Conservation (phyloP, 805 yeast species). For the Myxozyma melibiosi region DNA sequence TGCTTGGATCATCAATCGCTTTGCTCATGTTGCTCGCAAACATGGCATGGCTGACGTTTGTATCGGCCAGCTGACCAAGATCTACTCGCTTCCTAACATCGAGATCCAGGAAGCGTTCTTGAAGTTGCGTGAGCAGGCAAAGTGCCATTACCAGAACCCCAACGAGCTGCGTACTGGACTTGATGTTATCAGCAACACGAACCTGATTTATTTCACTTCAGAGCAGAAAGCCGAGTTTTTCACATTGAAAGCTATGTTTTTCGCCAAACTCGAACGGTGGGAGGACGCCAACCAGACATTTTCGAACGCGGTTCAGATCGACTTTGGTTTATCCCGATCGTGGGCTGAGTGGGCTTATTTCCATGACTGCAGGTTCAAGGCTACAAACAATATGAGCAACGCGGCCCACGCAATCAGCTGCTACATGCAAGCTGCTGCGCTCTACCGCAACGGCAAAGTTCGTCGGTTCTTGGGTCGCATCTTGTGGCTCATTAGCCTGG, state of each 20-base stretch:
- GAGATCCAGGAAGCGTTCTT: slow-evolving; percentile 98
- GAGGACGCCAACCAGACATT: slow-evolving; percentile 98
- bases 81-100: slow-evolving; percentile 93
- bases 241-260: slow-evolving; percentile 96
- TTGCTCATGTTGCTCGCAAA: slow-evolving; percentile 97
- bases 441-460: slow-evolving; percentile 90
- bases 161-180: slow-evolving; percentile 91
- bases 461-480: slow-evolving; percentile 85
- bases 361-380: slow-evolving; percentile 84
- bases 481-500: slow-evolving; percentile 89
- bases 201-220: slow-evolving; percentile 91
- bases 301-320: slow-evolving; percentile 96
- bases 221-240: slow-evolving; percentile 98
- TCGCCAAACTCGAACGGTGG: slow-evolving; percentile 83
- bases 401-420: slow-evolving; percentile 96
- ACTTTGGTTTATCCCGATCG: slow-evolving; percentile 90
- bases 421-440: slow-evolving; percentile 95
- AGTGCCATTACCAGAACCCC: slow-evolving; percentile 92
- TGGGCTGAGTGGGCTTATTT: slow-evolving; percentile 99
- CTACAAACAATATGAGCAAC: slow-evolving; percentile 77
- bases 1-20: slow-evolving; percentile 97
- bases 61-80: slow-evolving; percentile 85
- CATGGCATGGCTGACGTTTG: slow-evolving; percentile 98
- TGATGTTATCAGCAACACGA: slow-evolving; percentile 95
- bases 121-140: slow-evolving; percentile 94